phyloP scores from a whole-genome alignment of 495 filamentous ascomycete species.

The Trichoderma reesei region DNA sequence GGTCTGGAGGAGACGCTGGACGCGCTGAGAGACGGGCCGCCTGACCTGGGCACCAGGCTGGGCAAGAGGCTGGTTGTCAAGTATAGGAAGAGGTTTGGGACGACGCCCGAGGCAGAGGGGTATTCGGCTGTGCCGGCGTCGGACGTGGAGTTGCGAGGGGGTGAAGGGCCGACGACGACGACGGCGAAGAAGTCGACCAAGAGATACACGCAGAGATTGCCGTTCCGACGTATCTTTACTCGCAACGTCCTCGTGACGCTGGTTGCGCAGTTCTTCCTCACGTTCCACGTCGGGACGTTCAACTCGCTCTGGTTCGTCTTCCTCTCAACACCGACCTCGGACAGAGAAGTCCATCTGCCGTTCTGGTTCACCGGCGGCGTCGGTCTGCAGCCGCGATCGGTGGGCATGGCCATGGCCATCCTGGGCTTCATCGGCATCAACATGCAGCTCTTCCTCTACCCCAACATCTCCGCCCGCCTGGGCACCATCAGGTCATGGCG shows the following conservation, averaged over 20 bases:
- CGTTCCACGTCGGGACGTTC: constrained; percentile 73
- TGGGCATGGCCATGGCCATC: constrained; percentile 71
- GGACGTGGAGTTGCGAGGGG: not conserved
- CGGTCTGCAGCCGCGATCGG: constrained; percentile 60
- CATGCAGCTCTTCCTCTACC: constrained; percentile 71
- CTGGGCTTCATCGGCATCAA: constrained; percentile 67
- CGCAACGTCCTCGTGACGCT: constrained; percentile 60
- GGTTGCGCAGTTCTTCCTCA: constrained; percentile 56
- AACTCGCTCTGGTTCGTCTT: constrained; percentile 79
- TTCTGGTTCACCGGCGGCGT: constrained; percentile 76
- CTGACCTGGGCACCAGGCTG: constrained; percentile 38
- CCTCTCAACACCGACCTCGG: constrained; percentile 68
- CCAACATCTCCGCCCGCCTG: constrained; percentile 51
- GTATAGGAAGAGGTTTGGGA: constrained; percentile 17
- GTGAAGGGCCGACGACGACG: not conserved
- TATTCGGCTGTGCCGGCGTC: constrained; percentile 17
- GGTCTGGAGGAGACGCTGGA: constrained; percentile 62
- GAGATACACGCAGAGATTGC: constrained; percentile 37
- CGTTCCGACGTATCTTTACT: constrained; percentile 72
- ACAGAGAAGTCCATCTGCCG: constrained; percentile 44
- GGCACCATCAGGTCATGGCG: constrained; percentile 63
- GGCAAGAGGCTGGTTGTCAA: constrained; percentile 20
- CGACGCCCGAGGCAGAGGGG: not conserved
- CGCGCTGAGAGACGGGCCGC: constrained; percentile 28
- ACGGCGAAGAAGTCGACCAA: constrained; percentile 13